Evolutionary conservation across 768 basidiomycete genomes (phyloP).

Genomic region (Boletus subcaerulescens): DNA sequence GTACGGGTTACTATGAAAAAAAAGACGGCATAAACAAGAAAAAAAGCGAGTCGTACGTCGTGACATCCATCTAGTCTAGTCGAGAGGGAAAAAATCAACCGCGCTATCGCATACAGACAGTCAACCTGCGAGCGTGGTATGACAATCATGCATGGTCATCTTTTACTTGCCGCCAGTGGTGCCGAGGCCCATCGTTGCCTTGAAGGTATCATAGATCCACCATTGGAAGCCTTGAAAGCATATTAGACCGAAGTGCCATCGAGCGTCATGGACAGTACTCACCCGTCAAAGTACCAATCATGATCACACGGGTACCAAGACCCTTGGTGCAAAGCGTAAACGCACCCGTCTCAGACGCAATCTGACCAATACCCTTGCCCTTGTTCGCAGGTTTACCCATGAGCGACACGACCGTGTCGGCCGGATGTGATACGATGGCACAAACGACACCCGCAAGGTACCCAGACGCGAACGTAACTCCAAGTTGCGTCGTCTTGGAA

Average conservation of each 20-base stretch:
- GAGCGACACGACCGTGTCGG: conserved; percentile 88
- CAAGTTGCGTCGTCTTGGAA: conserved; percentile 80
- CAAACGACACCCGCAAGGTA: conserved; percentile 95
- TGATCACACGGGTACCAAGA: conserved; percentile 81
- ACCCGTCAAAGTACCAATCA: conserved; percentile 67
- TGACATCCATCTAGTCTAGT: conserved; percentile 14
- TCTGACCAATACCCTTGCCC: conserved; percentile 71
- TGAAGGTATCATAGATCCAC: conserved; percentile 93
- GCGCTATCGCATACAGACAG: conserved; percentile 13
- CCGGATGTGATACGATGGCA: conserved; percentile 94
- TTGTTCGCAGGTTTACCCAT: conserved; percentile 88
- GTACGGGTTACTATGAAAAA: not conserved
- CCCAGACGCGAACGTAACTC: conserved; percentile 86
- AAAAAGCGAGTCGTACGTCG: not conserved
- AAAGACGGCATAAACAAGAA: not conserved
- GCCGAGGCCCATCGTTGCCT: conserved; percentile 78
- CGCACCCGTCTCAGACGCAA: conserved; percentile 69
- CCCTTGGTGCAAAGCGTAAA: conserved; percentile 73
- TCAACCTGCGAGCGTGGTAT: conserved; percentile 4
- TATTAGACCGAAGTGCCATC: not conserved
- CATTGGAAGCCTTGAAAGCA: conserved; percentile 70
- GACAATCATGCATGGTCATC: not conserved
- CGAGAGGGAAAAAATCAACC: not conserved
- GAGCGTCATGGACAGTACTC: conserved; percentile 4
- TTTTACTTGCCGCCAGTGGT: conserved; percentile 85